Percentiles rank a stretch among this genome's conserved stretches.
phyloP scores from a whole-genome alignment of 225 moss, liverwort and hornwort genomes.

The Takakia lepidozioides region DNA sequence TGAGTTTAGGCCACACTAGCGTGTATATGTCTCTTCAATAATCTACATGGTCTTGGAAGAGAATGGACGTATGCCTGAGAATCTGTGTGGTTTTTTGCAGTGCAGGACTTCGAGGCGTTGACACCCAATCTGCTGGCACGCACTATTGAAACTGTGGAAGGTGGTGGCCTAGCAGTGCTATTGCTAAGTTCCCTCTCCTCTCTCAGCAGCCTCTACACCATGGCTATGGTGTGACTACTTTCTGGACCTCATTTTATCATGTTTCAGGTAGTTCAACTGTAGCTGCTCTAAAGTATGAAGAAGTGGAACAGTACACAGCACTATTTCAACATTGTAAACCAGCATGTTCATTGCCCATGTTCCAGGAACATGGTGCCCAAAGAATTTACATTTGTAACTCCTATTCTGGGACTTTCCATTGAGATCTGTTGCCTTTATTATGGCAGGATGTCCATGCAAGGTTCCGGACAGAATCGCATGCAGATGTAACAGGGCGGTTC shows the following conservation, averaged over 20 bases:
- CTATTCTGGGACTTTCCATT: no score
- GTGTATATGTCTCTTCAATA: no score
- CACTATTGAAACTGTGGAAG: conserved; percentile 94
- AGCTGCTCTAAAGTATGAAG: no score
- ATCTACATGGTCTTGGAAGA: conserved; percentile 1
- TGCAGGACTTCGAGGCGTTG: conserved; percentile 94
- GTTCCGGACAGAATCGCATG: conserved; percentile 94
- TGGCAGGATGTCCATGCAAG: conserved; percentile 90
- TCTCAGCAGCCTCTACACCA: conserved; percentile 85
- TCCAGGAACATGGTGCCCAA: no score
- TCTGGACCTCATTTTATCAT: neutral
- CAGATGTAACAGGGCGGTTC: conserved; percentile 75
- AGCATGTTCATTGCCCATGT: no score
- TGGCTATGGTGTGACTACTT: conserved; percentile 52
- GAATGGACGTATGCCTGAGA: conserved; percentile 11
- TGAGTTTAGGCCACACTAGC: no score
- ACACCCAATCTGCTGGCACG: conserved; percentile 90
- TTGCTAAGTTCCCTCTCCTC: conserved; percentile 79
- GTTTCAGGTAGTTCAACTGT: no score
- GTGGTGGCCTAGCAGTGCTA: conserved; percentile 83
- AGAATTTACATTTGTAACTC: no score
- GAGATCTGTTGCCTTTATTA: conserved; percentile 3
- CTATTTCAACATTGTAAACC: no score
- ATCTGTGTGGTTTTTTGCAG: conserved; percentile 25
- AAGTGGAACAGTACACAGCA: no score